Base-by-base conservation (phyloP, 495 filamentous ascomycete genomes). In the Copromyces sp. region DNA sequence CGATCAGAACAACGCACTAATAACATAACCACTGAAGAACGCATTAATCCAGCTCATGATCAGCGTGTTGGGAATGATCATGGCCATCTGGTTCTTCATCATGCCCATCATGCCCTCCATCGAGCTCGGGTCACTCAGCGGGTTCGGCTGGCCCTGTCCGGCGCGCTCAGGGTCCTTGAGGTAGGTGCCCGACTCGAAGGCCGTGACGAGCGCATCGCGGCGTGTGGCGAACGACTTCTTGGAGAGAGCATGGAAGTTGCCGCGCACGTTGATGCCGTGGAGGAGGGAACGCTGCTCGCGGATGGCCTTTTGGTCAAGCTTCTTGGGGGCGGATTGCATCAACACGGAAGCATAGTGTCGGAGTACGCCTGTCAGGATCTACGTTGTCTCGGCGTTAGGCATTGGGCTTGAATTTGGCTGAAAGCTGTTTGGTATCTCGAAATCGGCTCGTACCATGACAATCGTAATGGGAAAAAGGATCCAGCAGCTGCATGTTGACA, bases 51-150 rank as follows among this genome's bases (percentile, higher is more conserved):
- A 99, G 70, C 95, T 93, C 95, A 99, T 99, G 75, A 98, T 98
- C 81, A 98, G 82, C 4, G 94, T 98, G 81, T 99, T 97, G 68
- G 95, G 96, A 47, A 99, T 93, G 87, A 99, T 98, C 95, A 97
- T 98, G 75, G 95, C 94, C 93, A 99, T 97, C 78, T 99, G 97
- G 69, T 94, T 94, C 89, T 98, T 99, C 90, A 98, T 93, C 94
- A 97, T 97, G 72, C 95, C 95, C 95, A 98, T 98, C 95, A 98
- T 98, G 72, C 93, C 94, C 79, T 98, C 96, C 96, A 98, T 99
- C 68, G 92, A 94, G 69, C 90, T 92, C n/a, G 95, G 95, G 82
- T 99, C 95, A 41, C 90, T 92, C 92, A 98, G 94, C 24, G 96
- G 95, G 82, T 99, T 98, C 69, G 93, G 89, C 14, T 93, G 91